These are phyloP conservation scores for Quercus agrifolia DNA, from an alignment of 306 rosid species.

Conservation along the genomic window DNA sequence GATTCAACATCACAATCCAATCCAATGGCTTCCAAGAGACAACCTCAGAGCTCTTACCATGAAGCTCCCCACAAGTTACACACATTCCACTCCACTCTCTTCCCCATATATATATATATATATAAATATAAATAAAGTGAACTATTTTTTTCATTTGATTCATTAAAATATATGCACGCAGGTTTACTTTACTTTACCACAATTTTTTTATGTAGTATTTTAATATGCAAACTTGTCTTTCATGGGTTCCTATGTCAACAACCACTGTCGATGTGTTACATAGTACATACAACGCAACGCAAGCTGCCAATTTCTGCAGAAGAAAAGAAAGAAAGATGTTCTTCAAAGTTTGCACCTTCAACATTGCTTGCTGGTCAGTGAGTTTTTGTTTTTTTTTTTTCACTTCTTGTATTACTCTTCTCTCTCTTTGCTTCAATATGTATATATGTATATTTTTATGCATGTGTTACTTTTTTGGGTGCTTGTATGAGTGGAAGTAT, in stretches of 20 bases:
- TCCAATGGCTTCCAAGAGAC: background rate
- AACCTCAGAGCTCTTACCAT: background rate
- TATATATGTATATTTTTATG: background rate
- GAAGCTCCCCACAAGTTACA: background rate
- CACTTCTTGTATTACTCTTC: background rate
- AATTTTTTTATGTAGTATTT: background rate
- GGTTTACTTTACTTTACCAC: conserved; percentile 14
- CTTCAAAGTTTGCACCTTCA: background rate
- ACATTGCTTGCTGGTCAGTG: conserved; percentile 14
- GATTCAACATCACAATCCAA: background rate
- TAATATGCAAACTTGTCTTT: conserved; percentile 1
- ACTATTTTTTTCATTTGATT: too few species aligned
- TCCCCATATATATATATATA: background rate
- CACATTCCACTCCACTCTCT: background rate
- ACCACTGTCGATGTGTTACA: conserved; percentile 9
- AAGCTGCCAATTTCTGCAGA: conserved; percentile 23
- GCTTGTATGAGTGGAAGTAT: background rate
- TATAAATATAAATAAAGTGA: background rate
- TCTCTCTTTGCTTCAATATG: background rate
- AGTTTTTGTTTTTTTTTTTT: conserved; percentile 14
- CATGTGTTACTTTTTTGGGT: background rate
- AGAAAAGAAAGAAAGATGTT: background rate
- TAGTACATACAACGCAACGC: conserved; percentile 19
- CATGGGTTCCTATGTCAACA: conserved; percentile 28
- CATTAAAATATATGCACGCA: background rate